Conservation (phyloP, 2,329 filamentous ascomycete species). For the Cordyceps pruinosa region DNA sequence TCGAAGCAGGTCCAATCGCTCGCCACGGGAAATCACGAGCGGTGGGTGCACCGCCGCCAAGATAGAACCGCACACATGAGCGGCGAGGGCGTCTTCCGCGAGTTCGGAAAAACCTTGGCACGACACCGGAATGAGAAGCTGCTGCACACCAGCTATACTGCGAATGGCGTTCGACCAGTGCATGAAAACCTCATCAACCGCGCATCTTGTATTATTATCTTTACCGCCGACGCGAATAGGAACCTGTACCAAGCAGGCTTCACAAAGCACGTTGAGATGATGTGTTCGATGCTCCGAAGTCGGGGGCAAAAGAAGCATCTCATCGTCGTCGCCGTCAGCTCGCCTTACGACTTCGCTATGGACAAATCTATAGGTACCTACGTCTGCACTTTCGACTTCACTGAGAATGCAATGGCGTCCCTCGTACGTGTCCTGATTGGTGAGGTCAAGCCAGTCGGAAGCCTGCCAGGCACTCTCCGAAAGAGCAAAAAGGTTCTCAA, state of each 20-base stretch:
- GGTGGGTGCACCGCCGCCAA: slow-evolving; percentile 48
- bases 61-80: slow-evolving; percentile 68
- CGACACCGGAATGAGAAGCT: slow-evolving; percentile 79
- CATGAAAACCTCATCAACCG: slow-evolving; percentile 89
- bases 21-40: slow-evolving; percentile 42
- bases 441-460: slow-evolving; percentile 55
- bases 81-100: slow-evolving; percentile 85
- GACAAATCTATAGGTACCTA: slow-evolving; percentile 87
- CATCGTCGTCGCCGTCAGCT: slow-evolving; percentile 87
- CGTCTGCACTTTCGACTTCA: slow-evolving; percentile 93
- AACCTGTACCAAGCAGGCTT: slow-evolving; percentile 93
- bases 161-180: slow-evolving; percentile 83
- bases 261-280: slow-evolving; percentile 92
- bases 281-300: slow-evolving; percentile 76
- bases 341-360: slow-evolving; percentile 93
- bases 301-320: slow-evolving; percentile 80
- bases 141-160: slow-evolving; percentile 89
- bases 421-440: slow-evolving; percentile 80
- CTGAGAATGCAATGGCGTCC: slow-evolving; percentile 80
- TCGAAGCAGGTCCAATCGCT: slow-evolving; percentile 33
- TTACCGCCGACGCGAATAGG: slow-evolving; percentile 89
- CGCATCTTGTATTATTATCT: slow-evolving; percentile 79
- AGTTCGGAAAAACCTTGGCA: slow-evolving; percentile 81
- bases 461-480: slow-evolving; percentile 65
- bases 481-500: slow-evolving; percentile 84